phyloP scores from a whole-genome alignment of 768 basidiomycete genomes.

The Agrocybe pediades region DNA sequence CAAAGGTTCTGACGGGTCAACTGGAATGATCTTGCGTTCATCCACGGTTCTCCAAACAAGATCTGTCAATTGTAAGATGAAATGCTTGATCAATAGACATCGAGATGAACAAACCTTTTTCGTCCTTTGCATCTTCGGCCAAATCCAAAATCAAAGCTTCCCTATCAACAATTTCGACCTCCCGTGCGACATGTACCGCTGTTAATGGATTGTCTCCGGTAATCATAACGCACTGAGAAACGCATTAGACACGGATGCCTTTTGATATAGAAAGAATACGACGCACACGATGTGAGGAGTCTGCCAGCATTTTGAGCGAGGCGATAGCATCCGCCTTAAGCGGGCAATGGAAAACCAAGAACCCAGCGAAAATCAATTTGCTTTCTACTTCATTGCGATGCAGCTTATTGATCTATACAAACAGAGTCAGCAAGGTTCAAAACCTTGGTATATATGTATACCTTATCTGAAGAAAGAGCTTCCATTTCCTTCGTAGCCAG shows the following conservation, averaged over 20 bases:
- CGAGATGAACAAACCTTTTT: constrained; percentile 51
- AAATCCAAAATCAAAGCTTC: constrained; percentile 92
- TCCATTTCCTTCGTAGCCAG: constrained; percentile 88
- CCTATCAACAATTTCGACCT: constrained; percentile 97
- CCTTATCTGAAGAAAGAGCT: constrained; percentile 68
- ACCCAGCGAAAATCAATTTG: constrained; percentile 83
- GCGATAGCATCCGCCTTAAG: constrained; percentile 92
- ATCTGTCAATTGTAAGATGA: constrained; percentile 42
- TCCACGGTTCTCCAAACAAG: constrained; percentile 95
- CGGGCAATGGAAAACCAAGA: constrained; percentile 98
- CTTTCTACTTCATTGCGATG: constrained; percentile 81
- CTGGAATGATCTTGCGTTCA: constrained; percentile 85
- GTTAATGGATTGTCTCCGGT: constrained; percentile 99
- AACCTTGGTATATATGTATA: constrained; percentile 19
- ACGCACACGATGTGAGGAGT: constrained; percentile 94
- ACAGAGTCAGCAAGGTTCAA: neutral
- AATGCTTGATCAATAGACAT: neutral
- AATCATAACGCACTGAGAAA: constrained; percentile 93
- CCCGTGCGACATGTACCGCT: constrained; percentile 91
- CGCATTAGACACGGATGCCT: neutral
- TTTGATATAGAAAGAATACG: neutral
- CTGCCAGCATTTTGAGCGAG: constrained; percentile 90
- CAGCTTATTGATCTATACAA: constrained; percentile 81
- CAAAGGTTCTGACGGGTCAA: constrained; percentile 77
- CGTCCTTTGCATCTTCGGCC: constrained; percentile 74